Evolutionary conservation across 2,329 filamentous ascomycete species (phyloP), one percentile per base, ranked within the genome.

Genomic region (Helotiales sp.): DNA sequence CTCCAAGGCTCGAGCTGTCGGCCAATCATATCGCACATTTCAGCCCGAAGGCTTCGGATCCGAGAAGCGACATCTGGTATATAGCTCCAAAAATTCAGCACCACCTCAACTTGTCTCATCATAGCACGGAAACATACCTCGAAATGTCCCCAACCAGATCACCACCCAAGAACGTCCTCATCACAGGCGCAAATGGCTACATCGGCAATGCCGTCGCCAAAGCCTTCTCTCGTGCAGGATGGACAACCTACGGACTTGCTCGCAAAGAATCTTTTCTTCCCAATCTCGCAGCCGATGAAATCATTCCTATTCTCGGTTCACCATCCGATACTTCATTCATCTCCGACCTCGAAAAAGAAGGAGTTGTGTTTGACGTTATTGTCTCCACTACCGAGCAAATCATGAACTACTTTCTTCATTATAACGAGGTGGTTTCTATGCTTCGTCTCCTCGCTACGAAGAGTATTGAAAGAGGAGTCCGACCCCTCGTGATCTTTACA

Each of bases 181-280:
- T 81, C 24, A 79, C 74, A 2, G 79, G 78, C 8, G 77, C 78
- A 12, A 79, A 79, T 52, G 78, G 78, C 9, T 80, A 78, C 64
- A 76, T 81, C 38, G 79, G 79, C 33, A 72, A 67, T 22, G 75
- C 77, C 0, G 76, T 80, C 0, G 72, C 73, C 54, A 71, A 73
- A 17, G 75, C 77, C 22, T 81, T 81, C 62, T 71, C 73, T 5
- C 72, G 74, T 7, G 75, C 76, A 8, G 78, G 78, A 1, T 81
- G 74, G 73, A 69, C 61, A 9, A 75, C 74, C 0, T 79, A 75
- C 63, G 79, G 78, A 1, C 72, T 81, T 2, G 66, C 79, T 24
- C 72, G 78, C 15, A 72, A 72, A 2, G 54, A 58, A 1, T 61
- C 71, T 10, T 67, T 70, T 1, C 67, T 72, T 0, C 36, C 59